These are phyloP conservation scores for Stylosanthes scabra DNA, from an alignment of 331 rosid species.

Conservation along the genomic window DNA sequence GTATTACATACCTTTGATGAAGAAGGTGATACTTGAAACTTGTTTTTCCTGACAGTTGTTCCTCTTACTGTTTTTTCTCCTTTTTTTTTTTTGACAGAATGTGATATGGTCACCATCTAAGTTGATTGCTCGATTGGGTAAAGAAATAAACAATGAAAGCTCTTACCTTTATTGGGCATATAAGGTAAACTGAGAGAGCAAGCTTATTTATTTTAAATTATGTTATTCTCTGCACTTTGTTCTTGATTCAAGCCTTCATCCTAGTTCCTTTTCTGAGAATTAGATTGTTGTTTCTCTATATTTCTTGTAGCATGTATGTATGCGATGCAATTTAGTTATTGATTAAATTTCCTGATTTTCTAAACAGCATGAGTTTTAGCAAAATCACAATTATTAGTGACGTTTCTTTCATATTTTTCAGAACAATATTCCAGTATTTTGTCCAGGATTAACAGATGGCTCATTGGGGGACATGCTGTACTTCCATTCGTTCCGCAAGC, in stretches of 20 bases:
- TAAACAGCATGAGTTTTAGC: not conserved
- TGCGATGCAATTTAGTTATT: not conserved
- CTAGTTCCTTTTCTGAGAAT: not conserved
- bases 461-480: slow-evolving; percentile 95
- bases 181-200: slow-evolving; percentile 54
- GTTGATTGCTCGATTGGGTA: slow-evolving; percentile 83
- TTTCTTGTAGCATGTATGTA: slow-evolving; percentile 7
- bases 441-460: slow-evolving; percentile 94
- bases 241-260: slow-evolving; percentile 18
- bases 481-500: slow-evolving; percentile 82
- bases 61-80: not conserved
- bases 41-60: not conserved
- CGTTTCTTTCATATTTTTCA: slow-evolving; percentile 41
- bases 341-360: not conserved
- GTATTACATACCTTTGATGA: not conserved
- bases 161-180: slow-evolving; percentile 97
- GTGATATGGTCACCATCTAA: slow-evolving; percentile 84
- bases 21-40: not conserved
- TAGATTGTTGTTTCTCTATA: slow-evolving; percentile 11
- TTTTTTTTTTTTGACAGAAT: slow-evolving; percentile 49
- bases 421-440: slow-evolving; percentile 90
- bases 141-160: slow-evolving; percentile 76
- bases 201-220: slow-evolving; percentile 21
- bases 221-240: not conserved
- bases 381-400: not conserved